Evolutionary conservation across 352 stramenopile genomes (phyloP).

Genomic region (Thraustochytrium sp.): DNA sequence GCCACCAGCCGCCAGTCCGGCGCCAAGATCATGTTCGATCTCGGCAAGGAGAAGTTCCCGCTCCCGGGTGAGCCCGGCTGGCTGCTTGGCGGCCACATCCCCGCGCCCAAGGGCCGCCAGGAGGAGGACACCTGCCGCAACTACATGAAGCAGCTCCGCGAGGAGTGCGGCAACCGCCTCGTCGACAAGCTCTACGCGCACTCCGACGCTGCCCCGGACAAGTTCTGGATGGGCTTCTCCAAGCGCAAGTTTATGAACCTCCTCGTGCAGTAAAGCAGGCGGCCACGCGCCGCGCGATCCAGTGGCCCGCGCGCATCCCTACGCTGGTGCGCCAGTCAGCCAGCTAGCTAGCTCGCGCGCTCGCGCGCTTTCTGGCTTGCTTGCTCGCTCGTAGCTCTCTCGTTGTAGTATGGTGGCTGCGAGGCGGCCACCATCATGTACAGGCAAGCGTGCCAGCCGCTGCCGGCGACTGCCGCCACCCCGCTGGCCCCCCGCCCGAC

Average conservation of each 20-base stretch:
- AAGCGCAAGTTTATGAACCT: conserved; percentile 92
- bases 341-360: no score
- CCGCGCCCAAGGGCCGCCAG: not conserved
- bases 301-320: no score
- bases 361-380: no score
- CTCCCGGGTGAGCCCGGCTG: conserved; percentile 76
- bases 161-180: conserved; percentile 68
- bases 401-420: no score
- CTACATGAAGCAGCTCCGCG: conserved; percentile 82
- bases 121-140: conserved; percentile 51
- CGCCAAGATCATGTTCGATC: conserved; percentile 64
- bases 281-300: no score
- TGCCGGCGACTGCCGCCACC: no score
- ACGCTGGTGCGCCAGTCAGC: no score
- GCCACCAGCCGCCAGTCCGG: conserved; percentile 60
- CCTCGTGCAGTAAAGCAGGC: conserved; percentile 7
- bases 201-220: conserved; percentile 73
- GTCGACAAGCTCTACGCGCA: conserved; percentile 69
- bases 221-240: conserved; percentile 87
- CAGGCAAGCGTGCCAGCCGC: no score
- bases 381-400: no score
- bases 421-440: no score
- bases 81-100: conserved; percentile 61
- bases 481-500: no score
- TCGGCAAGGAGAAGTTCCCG: conserved; percentile 70